Evolutionary conservation across 2,329 filamentous ascomycete genomes (phyloP), one percentile per base, ranked within the genome.

Genomic region (Alternaria metachromatica): DNA sequence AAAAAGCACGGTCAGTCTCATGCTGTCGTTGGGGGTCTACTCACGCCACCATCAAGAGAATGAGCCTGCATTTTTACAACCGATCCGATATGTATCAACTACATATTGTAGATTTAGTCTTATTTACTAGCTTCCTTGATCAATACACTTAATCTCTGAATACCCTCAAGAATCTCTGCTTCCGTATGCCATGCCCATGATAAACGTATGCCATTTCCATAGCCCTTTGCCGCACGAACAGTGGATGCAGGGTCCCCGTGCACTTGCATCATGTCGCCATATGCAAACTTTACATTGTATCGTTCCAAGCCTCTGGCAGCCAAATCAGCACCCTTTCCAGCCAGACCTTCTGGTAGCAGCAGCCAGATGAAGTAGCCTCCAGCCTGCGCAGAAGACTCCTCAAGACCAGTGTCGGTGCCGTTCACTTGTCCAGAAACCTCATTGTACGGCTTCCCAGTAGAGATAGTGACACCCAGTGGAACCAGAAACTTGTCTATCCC

Each of bases 201-300:
- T 20, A 69, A 33, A 25, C 65, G 55, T 13, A 69, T 66, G 9
- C 67, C 67, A 23, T 57, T 62, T 9, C 67, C 58, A 44, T 61
- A 69, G 2, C 63, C 60, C 5, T 63, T 53, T 28, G 55, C 44
- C 20, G 62, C 60, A 33, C 63, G 55, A 43, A 62, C 50, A 6
- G 50, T 25, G 10, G 58, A 64, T 15, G 25, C 30, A 43, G 44
- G 20, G n/a, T 69, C 66, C 6, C 64, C 76, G 30, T 80, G 78
- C 8, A 82, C 70, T 71, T 89, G 87, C 77, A 94, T 95, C 68
- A 90, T 83, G 53, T 84, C 83, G 1, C 92, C 93, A 7, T 85
- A 82, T 3, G 88, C 90, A 23, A 94, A 82, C 25, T 88, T 83
- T 62, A 95, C 76, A 49, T 87, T 86, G 76, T 90, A 88, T 57